Percentiles rank a stretch among this genome's conserved stretches.
phyloP scores from a whole-genome alignment of 1,139 yeast genomes.

The Eremothecium gossypii region DNA sequence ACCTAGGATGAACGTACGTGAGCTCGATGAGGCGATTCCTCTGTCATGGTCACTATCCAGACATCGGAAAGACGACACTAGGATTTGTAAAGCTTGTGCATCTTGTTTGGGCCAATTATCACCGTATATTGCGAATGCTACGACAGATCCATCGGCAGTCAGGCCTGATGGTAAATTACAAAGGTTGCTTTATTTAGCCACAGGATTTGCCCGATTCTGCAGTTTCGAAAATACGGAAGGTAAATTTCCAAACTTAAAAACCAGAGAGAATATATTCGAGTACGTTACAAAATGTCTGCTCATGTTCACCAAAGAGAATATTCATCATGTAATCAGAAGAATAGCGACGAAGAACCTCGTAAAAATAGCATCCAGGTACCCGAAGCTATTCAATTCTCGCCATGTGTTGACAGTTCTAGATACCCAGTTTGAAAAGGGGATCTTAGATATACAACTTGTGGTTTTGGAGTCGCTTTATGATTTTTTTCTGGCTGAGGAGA shows the following conservation, averaged over 20 bases:
- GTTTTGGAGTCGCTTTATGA: slow-evolving; percentile 47
- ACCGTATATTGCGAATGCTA: slow-evolving; percentile 35
- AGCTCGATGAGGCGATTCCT: slow-evolving; percentile 62
- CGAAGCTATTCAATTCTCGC: slow-evolving; percentile 50
- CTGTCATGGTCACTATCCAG: slow-evolving; percentile 49
- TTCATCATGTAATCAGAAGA: slow-evolving; percentile 34
- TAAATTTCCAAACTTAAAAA: slow-evolving; percentile 37
- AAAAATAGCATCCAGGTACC: slow-evolving; percentile 48
- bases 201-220: slow-evolving; percentile 63
- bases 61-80: slow-evolving; percentile 38
- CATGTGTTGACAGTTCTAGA: slow-evolving; percentile 48
- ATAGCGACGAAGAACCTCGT: slow-evolving; percentile 51
- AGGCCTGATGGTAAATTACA: slow-evolving; percentile 39
- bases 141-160: slow-evolving; percentile 17
- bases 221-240: slow-evolving; percentile 41
- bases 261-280: slow-evolving; percentile 47
- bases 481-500: slow-evolving; percentile 47
- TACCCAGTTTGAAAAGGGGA: slow-evolving; percentile 34
- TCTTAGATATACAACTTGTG: slow-evolving; percentile 37
- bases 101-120: slow-evolving; percentile 45
- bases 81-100: slow-evolving; percentile 50
- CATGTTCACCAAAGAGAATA: slow-evolving; percentile 37
- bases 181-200: slow-evolving; percentile 53
- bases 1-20: slow-evolving; percentile 49
- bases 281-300: slow-evolving; percentile 48